These are phyloP conservation scores for Talaromyces thailandensis DNA, from an alignment of 495 filamentous ascomycete species.

Conservation along the genomic window DNA sequence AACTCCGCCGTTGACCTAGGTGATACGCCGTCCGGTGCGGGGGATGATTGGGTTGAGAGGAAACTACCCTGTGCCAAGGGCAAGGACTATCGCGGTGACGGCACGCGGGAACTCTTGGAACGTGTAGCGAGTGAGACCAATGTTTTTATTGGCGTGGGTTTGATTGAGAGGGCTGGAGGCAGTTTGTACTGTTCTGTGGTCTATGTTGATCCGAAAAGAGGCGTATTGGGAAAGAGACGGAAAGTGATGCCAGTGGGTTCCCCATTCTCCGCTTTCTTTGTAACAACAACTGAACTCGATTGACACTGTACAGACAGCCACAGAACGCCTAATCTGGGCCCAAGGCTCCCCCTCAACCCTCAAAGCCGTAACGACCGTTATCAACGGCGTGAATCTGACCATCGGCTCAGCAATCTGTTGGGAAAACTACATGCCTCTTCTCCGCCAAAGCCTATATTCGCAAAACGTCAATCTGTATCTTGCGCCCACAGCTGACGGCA, in stretches of 20 bases:
- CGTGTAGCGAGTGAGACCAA: conserved; percentile 61
- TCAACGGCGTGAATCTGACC: conserved; percentile 67
- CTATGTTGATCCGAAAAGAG: conserved; percentile 68
- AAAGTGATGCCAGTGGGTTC: conserved; percentile 80
- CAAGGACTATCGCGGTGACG: conserved; percentile 59
- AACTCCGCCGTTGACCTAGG: conserved; percentile 72
- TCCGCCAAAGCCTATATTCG: conserved; percentile 69
- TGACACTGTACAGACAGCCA: conserved; percentile 48
- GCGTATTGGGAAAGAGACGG: conserved; percentile 74
- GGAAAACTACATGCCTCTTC: conserved; percentile 95
- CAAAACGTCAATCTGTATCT: conserved; percentile 93
- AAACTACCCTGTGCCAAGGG: conserved; percentile 44
- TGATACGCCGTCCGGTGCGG: conserved; percentile 69
- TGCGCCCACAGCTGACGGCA: conserved; percentile 80
- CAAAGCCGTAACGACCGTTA: conserved; percentile 69
- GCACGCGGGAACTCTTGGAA: conserved; percentile 76
- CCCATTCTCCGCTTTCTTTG: background rate
- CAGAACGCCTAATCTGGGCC: conserved; percentile 81
- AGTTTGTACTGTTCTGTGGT: conserved; percentile 78
- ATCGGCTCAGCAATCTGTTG: conserved; percentile 88
- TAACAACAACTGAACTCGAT: background rate
- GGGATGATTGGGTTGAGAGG: conserved; percentile 61
- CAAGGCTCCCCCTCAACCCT: conserved; percentile 77
- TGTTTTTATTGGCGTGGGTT: conserved; percentile 69
- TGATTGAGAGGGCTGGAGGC: conserved; percentile 73